phyloP scores from a whole-genome alignment of 495 filamentous ascomycete genomes.

The Penicillium riverlandense region DNA sequence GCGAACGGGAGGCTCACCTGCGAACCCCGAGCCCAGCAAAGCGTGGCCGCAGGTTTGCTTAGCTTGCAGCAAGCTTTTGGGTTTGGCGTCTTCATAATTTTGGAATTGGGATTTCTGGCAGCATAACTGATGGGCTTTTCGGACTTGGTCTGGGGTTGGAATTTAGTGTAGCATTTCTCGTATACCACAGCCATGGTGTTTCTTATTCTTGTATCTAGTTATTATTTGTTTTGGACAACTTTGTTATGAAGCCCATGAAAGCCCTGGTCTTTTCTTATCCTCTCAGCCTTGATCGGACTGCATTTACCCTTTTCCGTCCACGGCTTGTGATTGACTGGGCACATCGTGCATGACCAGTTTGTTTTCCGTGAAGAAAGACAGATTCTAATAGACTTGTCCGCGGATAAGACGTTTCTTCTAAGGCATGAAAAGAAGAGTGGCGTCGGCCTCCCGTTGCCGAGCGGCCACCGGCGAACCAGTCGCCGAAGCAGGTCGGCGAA shows the following conservation, averaged over 20 bases:
- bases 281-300: not conserved
- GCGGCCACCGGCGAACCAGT: no score
- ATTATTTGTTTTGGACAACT: no score
- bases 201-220: conserved; percentile 3
- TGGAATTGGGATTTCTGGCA: not conserved
- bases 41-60: conserved; percentile 21
- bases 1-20: conserved; percentile 27
- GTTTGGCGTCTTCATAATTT: conserved; percentile 14
- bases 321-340: no score
- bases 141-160: not conserved
- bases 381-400: no score
- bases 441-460: no score
- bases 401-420: no score
- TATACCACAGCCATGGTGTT: conserved; percentile 2
- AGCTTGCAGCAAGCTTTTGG: not conserved
- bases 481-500: no score
- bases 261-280: no score
- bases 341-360: no score
- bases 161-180: not conserved
- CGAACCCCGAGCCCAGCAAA: conserved; percentile 36
- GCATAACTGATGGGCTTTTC: not conserved
- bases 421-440: no score
- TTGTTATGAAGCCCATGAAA: no score
- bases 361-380: no score
- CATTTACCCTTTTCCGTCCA: not conserved